Evolutionary conservation across 306 rosid species (phyloP).

Genomic region (Echinosophora koreensis): DNA sequence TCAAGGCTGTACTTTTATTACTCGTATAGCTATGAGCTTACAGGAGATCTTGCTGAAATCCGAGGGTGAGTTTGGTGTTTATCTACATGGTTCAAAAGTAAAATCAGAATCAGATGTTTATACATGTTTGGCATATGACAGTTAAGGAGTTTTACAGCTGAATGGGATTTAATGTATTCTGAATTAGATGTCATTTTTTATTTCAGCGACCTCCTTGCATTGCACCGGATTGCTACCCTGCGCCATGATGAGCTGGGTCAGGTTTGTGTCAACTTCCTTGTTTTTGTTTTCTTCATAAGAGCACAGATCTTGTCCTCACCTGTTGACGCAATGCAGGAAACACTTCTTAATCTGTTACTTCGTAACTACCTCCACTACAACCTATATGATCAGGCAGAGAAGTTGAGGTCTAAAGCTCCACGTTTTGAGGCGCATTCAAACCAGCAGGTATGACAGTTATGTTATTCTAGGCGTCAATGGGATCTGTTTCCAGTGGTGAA

Average conservation of each 20-base stretch:
- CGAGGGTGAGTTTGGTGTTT: constrained; percentile 76
- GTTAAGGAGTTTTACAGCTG: not conserved
- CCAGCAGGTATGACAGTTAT: constrained; percentile 76
- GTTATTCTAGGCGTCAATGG: not conserved
- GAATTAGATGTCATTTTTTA: not conserved
- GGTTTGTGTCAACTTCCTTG: constrained; percentile 58
- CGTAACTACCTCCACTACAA: constrained; percentile 97
- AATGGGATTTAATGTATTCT: constrained; percentile 35
- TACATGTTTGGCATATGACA: not conserved
- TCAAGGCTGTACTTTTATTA: constrained; percentile 91
- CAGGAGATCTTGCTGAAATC: constrained; percentile 94
- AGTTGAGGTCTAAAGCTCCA: constrained; percentile 98
- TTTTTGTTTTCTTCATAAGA: not conserved
- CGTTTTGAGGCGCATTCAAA: constrained; percentile 98
- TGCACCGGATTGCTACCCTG: constrained; percentile 95
- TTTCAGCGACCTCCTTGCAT: constrained; percentile 83
- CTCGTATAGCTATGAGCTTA: constrained; percentile 89
- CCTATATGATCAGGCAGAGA: constrained; percentile 94
- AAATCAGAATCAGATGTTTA: not conserved
- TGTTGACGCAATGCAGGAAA: constrained; percentile 72
- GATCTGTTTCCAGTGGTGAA: not conserved
- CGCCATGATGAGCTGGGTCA: constrained; percentile 99
- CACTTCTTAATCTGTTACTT: constrained; percentile 90
- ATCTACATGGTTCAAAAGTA: constrained; percentile 1
- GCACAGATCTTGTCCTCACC: constrained; percentile 42